Conservation (phyloP, 495 filamentous ascomycete species). For the Daldinia decipiens region DNA sequence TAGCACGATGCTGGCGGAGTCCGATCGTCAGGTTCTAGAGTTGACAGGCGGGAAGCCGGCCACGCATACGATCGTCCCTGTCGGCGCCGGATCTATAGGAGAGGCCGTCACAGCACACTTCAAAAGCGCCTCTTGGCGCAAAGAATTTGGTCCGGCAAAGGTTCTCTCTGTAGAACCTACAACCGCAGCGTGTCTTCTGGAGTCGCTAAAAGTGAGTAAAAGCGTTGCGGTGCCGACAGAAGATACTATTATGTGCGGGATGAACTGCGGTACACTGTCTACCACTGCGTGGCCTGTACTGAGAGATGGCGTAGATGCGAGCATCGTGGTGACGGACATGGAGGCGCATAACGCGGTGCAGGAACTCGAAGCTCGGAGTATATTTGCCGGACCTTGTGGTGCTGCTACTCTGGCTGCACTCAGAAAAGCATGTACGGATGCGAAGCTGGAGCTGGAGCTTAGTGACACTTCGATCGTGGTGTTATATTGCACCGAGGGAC, state of each 20-base stretch:
- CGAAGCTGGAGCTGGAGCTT: constrained; percentile 47
- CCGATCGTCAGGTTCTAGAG: constrained; percentile 61
- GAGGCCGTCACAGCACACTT: constrained; percentile 67
- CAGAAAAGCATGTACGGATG: constrained; percentile 52
- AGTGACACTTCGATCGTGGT: constrained; percentile 63
- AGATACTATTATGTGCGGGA: constrained; percentile 72
- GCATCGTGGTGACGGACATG: constrained; percentile 63
- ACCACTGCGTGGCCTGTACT: constrained; percentile 68
- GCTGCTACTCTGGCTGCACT: constrained; percentile 69
- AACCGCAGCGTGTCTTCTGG: constrained; percentile 65
- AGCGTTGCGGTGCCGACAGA: constrained; percentile 59
- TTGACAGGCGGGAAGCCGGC: constrained; percentile 46
- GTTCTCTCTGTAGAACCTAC: constrained; percentile 70
- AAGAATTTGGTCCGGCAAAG: constrained; percentile 19
- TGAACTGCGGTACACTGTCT: constrained; percentile 74
- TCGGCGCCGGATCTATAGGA: constrained; percentile 72
- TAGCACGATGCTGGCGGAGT: constrained; percentile 70
- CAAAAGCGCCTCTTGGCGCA: constrained; percentile 52
- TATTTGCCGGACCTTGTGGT: constrained; percentile 70
- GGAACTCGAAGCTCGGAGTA: constrained; percentile 56
- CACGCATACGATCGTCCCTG: constrained; percentile 64
- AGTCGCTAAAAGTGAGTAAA: constrained; percentile 58
- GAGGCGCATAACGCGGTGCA: constrained; percentile 64
- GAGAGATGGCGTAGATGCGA: constrained; percentile 63
- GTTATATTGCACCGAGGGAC: constrained; percentile 47